Base-by-base conservation (phyloP, 2,329 filamentous ascomycete species). In the Alternaria viburni region DNA sequence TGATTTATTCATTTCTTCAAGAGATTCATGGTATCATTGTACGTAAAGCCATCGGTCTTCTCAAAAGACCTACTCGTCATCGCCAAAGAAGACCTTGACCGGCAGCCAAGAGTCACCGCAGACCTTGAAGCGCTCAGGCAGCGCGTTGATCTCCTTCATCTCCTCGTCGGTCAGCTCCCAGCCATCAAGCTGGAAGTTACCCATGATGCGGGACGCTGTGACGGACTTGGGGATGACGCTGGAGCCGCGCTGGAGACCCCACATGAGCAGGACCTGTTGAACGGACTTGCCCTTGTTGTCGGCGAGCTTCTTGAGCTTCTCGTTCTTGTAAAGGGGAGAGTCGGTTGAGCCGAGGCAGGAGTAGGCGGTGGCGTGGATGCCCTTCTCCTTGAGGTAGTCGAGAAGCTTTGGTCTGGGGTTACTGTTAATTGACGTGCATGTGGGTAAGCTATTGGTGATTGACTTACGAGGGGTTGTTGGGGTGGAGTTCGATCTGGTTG, bases 141-240 rank as follows among this genome's bases (percentile, higher is more conserved):
- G 85, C 73, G 82, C 86, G 74, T 88, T 88, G 54, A 97, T 84
- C 80, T 87, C 83, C 71, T 86, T 84, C 54, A 95, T 79, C 83
- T 97, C 93, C 50, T 92, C 91, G 4, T 86, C 86, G 4, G 87
- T 90, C 80, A 96, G 82, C 62, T 87, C 84, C 88, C 89, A 95
- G 57, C 90, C 91, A 79, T 93, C 88, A 23, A 84, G 84, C 78
- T 91, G 87, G 71, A 89, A 92, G 85, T 97, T 96, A 66, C 83
- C 87, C 81, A 91, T 85, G 74, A 97, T 93, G 45, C 93, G 87
- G 57, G 84, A 84, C 69, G 89, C 86, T 69, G 88, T 93, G 62
- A 94, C 91, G 56, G 88, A 91, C 86, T 97, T 97, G 74, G 93
- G 93, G 73, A 97, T 93, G 56, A 97, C 92, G 69, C 88, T 91